phyloP scores from a whole-genome alignment of 2,329 filamentous ascomycete species.

The Phaeosphaeria sp. region DNA sequence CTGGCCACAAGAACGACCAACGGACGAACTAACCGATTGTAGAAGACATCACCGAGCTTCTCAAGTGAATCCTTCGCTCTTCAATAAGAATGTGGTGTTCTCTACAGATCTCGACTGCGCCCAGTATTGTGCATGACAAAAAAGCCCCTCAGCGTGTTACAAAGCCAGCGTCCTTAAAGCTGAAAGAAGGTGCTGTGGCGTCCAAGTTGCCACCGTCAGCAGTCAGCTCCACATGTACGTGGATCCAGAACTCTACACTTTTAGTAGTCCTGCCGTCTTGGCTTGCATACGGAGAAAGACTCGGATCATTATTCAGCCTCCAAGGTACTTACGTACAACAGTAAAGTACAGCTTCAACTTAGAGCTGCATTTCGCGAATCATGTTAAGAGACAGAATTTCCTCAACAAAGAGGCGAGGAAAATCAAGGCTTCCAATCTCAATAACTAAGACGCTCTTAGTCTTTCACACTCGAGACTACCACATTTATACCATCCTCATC shows the following conservation, averaged over 20 bases:
- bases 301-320: not conserved
- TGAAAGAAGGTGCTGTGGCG: not conserved
- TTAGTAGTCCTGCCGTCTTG: not conserved
- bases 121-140: not conserved
- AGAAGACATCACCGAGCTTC: no score
- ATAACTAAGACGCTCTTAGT: not conserved
- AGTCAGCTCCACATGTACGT: not conserved
- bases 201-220: not conserved
- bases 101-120: not conserved
- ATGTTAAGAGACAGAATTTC: not conserved
- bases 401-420: not conserved
- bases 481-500: no score
- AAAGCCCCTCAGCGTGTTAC: no score
- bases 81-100: no score
- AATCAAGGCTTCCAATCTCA: not conserved
- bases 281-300: not conserved
- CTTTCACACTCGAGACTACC: no score
- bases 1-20: no score
- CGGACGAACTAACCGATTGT: no score
- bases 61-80: no score
- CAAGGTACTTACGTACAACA: not conserved
- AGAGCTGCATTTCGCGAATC: not conserved
- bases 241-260: not conserved
- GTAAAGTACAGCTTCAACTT: not conserved
- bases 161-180: not conserved